A percentile compares a stretch with the other conserved stretches of the same genome.
These are phyloP conservation scores for Corrigiola litoralis DNA, from an alignment of 179 eudicot genomes.

Conservation along the genomic window DNA sequence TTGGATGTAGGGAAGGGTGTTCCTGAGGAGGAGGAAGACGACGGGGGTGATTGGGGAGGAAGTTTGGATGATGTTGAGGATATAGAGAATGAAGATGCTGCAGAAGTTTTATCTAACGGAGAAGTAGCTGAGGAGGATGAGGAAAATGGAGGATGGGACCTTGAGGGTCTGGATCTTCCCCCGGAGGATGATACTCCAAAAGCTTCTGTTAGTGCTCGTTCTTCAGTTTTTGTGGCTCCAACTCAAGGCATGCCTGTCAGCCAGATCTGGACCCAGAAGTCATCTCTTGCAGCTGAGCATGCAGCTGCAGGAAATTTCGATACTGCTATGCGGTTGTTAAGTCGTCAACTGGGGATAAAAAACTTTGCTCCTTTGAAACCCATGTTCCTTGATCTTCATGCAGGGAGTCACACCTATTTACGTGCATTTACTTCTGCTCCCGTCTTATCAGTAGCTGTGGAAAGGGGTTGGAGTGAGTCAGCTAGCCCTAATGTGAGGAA, in stretches of 20 bases:
- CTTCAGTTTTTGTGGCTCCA: constrained; percentile 66
- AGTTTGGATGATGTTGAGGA: constrained; percentile 61
- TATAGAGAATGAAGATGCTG: constrained; percentile 47
- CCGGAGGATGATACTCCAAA: constrained; percentile 83
- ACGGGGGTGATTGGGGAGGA: constrained; percentile 83
- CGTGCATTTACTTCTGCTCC: constrained; percentile 71
- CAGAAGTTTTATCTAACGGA: constrained; percentile 35
- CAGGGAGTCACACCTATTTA: constrained; percentile 74
- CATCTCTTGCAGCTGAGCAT: constrained; percentile 91
- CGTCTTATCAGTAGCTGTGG: constrained; percentile 63
- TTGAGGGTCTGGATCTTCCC: constrained; percentile 86
- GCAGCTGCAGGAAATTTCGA: constrained; percentile 95
- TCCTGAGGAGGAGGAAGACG: constrained; percentile 66
- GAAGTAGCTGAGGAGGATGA: constrained; percentile 54
- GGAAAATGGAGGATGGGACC: constrained; percentile 93
- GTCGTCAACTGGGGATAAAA: constrained; percentile 76
- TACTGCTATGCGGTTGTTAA: constrained; percentile 84
- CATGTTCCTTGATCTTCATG: constrained; percentile 71
- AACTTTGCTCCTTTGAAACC: constrained; percentile 72
- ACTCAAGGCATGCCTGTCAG: constrained; percentile 84
- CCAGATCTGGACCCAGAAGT: constrained; percentile 88
- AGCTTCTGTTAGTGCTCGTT: constrained; percentile 43
- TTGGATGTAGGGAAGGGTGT: constrained; percentile 49
- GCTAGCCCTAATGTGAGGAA: constrained; percentile 78
- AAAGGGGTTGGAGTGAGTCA: constrained; percentile 83